Base-by-base conservation (phyloP, 331 rosid genomes). In the Saraca asoca region DNA sequence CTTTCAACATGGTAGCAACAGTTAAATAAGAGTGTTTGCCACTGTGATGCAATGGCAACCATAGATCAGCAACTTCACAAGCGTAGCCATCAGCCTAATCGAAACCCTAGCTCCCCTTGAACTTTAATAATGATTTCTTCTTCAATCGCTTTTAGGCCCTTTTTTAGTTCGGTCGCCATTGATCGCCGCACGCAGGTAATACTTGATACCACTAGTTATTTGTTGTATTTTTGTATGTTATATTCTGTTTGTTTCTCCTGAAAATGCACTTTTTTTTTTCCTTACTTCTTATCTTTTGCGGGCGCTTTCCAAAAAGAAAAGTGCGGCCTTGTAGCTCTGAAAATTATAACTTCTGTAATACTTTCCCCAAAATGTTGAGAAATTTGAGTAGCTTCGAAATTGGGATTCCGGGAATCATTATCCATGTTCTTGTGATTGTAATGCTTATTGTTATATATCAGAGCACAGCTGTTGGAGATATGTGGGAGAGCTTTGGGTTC, bases 111-210 rank as follows among this genome's bases (percentile, higher is more conserved):
- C 72, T 51, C 68, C 9, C 44, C 59, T 45, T 64, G 53, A 35
- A 7, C 49, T 54, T 59, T 78, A 31, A 12, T 55, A 1, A 82
- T 86, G 96, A 78, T 81, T 6, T 64, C 82, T 38, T 71, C 84
- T 58, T 61, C 84, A 11, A 51, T 64, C 29, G 48, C 73, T 71
- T 70, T 55, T 45, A 69, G 50, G 53, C 80, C 79, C 12, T 14
- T 51, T 39, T 24, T 66, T 69, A 42, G 51, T 51, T 62, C 81
- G 16, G 43, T 65, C 20, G 17, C 74, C 66, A 24, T 65, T 42
- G 83, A 79, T 71, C 37, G 37, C 55, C 69, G 46, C 51, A 18
- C 66, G 34, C 80, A 62, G 72, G 87, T 76, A 78, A 63, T 74
- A 51, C 46, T 39, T 4, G 5, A 20, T 51, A 14, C 42, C 52